Evolutionary conservation across 2,329 filamentous ascomycete species (phyloP).

Genomic region (Incumbomyces delicatus): DNA sequence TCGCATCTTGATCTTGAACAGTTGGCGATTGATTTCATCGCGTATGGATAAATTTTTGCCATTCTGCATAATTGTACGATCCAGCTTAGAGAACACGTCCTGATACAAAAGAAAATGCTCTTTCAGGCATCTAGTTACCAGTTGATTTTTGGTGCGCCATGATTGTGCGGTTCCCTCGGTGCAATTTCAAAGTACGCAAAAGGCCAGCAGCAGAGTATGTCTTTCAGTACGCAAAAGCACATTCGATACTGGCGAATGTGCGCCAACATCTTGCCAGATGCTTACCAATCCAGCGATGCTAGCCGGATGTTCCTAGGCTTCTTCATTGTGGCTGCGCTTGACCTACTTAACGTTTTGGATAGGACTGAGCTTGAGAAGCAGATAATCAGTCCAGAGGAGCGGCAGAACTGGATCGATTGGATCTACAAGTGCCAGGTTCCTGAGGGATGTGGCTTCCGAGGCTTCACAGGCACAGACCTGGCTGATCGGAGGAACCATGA

Average conservation of each 20-base stretch:
- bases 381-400: constrained; percentile 33
- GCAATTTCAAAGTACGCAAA: too few species aligned
- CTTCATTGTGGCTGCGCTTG: constrained; percentile 78
- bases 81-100: too few species aligned
- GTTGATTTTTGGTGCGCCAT: too few species aligned
- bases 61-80: too few species aligned
- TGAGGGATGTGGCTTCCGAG: constrained; percentile 70
- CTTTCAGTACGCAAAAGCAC: constrained; percentile 52
- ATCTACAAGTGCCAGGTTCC: constrained; percentile 79
- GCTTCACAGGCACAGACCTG: constrained; percentile 61
- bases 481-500: constrained; percentile 38
- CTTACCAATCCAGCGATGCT: constrained; percentile 82
- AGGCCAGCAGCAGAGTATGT: neutral
- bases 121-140: too few species aligned
- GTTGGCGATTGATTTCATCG: too few species aligned
- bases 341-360: constrained; percentile 60
- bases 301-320: constrained; percentile 82
- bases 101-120: too few species aligned
- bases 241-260: constrained; percentile 88
- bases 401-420: constrained; percentile 57
- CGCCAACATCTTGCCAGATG: constrained; percentile 67
- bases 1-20: too few species aligned
- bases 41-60: too few species aligned
- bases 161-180: too few species aligned
- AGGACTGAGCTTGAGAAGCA: constrained; percentile 21